Base-by-base conservation (phyloP, 2,329 filamentous ascomycete species). In the Colletotrichum limetticola region DNA sequence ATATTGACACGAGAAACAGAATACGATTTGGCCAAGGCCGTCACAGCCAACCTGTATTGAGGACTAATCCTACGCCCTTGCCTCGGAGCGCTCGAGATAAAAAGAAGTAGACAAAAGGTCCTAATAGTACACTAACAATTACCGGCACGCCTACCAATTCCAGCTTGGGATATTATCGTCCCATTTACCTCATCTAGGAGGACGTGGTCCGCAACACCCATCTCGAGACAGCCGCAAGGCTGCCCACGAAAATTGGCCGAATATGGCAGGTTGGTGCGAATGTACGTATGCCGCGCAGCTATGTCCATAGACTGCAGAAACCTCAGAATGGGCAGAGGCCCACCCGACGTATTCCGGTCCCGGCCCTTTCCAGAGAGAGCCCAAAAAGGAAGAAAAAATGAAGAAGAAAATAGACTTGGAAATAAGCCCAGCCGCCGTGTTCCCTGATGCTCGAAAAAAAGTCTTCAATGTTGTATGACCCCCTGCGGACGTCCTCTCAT, bases 81-180 rank as follows among this genome's bases (percentile, higher is more conserved):
- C 58, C 53, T 67, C 52, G 71, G 68, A 64, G 68, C 68, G 63
- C 32, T 68, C 65, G 59, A 73, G 57, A 65, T 68, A 57, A 63
- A 63, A 69, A 35, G 28, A 68, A 74, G 65, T 69, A 69, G 61
- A 64, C 71, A 67, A 69, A 63, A 74, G 64, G 71, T 63, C 63
- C 62, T 74, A 71, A 74, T 74, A 63, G 62, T 74, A 74, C 73
- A 74, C 66, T 74, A 74, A 56, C 69, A 68, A 74, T 74, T 74
- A 74, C 49, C 64, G 71, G 66, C 73, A 74, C 53, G 63, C 66
- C 71, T 68, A 52, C 35, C 35, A 72, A 61, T 19, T 49, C 28
- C 37, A 62, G 68, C 52, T 37, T 49, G 11, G 32, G 30, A 60
- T 30, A 65, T 70, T 26, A 46, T 55, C n/a, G n/a, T 52, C 11